phyloP scores from a whole-genome alignment of 1,139 yeast species.

The Yamadazyma jaroonii region DNA sequence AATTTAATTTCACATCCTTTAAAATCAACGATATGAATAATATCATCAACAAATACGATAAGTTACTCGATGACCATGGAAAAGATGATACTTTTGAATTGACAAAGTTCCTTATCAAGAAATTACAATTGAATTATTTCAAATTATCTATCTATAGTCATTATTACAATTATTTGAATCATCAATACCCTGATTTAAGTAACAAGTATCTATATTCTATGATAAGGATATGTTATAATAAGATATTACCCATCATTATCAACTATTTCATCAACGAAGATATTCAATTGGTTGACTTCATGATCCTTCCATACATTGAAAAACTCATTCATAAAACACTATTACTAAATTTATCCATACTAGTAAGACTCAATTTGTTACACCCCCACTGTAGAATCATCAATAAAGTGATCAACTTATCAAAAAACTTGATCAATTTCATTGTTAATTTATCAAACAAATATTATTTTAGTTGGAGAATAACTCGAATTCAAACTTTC shows the following conservation, averaged over 20 bases:
- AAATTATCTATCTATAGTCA: background rate
- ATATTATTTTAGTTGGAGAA: conserved; percentile 45
- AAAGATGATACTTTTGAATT: background rate
- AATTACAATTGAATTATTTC: conserved; percentile 1
- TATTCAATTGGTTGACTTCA: background rate
- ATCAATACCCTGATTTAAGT: background rate
- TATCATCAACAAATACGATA: background rate
- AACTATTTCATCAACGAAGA: background rate
- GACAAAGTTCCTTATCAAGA: background rate
- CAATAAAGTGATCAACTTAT: conserved; percentile 1
- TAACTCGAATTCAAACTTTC: conserved; percentile 32
- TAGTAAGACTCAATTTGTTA: background rate
- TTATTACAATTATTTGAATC: conserved; percentile 1
- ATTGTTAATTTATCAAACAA: conserved; percentile 21
- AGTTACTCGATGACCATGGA: background rate
- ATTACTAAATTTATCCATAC: background rate
- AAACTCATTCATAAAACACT: conserved; percentile 1
- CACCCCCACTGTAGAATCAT: background rate
- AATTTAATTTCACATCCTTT: background rate
- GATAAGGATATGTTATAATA: background rate
- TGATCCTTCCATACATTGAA: conserved; percentile 1
- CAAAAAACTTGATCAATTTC: conserved; percentile 1
- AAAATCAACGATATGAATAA: background rate
- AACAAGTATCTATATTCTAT: background rate
- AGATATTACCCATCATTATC: conserved; percentile 1